Evolutionary conservation across 768 basidiomycete species (phyloP).

Genomic region (Lenzites betulinus): DNA sequence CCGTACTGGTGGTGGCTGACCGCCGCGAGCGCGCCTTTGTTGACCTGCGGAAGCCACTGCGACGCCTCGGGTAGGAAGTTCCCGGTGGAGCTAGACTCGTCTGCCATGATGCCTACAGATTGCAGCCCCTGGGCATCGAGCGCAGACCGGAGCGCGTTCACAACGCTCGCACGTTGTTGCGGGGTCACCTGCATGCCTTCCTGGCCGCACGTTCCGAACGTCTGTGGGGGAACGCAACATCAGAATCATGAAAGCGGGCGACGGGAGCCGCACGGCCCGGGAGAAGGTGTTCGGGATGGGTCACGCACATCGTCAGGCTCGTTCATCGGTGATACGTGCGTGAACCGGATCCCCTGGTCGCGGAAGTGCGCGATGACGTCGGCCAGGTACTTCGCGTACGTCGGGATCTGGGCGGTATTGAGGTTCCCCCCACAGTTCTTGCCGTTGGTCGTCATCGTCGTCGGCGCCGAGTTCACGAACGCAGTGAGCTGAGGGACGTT

Average conservation of each 20-base stretch:
- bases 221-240: conserved; percentile 8
- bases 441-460: conserved; percentile 25
- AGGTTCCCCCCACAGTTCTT: conserved; percentile 24
- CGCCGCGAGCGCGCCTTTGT: conserved; percentile 36
- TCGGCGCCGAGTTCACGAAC: conserved; percentile 45
- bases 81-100: conserved; percentile 39
- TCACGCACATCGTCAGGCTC: conserved; percentile 13
- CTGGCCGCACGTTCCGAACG: conserved; percentile 45
- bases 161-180: conserved; percentile 43
- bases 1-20: conserved; percentile 50
- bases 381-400: conserved; percentile 45
- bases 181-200: conserved; percentile 49
- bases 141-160: conserved; percentile 35
- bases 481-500: conserved; percentile 42
- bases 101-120: conserved; percentile 33
- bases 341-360: conserved; percentile 39
- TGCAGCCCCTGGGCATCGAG: conserved; percentile 14
- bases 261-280: neutral
- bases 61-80: conserved; percentile 25
- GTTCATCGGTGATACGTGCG: conserved; percentile 47
- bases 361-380: conserved; percentile 45
- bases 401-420: conserved; percentile 22
- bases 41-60: conserved; percentile 22
- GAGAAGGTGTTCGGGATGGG: neutral
- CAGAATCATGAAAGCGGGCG: neutral